phyloP scores from a whole-genome alignment of 1,284 basidiomycete genomes.

The Thecaphora thlaspeos region DNA sequence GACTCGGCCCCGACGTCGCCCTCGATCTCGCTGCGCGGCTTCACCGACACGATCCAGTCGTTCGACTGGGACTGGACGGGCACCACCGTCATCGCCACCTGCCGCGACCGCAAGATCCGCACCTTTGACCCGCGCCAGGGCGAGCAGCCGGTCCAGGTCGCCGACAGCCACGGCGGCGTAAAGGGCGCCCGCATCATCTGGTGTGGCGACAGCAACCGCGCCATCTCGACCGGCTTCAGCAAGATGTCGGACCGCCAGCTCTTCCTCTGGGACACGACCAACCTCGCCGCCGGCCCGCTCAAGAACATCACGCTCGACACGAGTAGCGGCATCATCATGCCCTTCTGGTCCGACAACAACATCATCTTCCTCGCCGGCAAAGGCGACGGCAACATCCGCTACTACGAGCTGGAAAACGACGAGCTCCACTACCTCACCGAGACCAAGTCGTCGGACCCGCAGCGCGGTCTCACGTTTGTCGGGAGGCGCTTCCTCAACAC shows the following conservation, averaged over 20 bases:
- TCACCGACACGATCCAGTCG: slow-evolving; percentile 84
- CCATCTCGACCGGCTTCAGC: slow-evolving; percentile 89
- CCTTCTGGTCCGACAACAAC: slow-evolving; percentile 82
- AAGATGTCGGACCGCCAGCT: slow-evolving; percentile 91
- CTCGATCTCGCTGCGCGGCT: slow-evolving; percentile 68
- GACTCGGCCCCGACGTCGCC: slow-evolving; percentile 53
- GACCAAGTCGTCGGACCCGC: slow-evolving; percentile 85
- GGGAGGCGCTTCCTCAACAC: slow-evolving; percentile 85
- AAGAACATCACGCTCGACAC: slow-evolving; percentile 46
- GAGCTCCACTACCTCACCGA: slow-evolving; percentile 68
- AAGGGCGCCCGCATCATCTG: slow-evolving; percentile 87
- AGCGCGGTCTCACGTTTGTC: slow-evolving; percentile 94
- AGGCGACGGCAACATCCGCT: slow-evolving; percentile 55
- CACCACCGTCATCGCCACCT: slow-evolving; percentile 68
- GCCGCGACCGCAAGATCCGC: slow-evolving; percentile 86
- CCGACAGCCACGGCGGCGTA: slow-evolving; percentile 87
- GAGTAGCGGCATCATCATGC: slow-evolving; percentile 84
- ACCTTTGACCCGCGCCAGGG: slow-evolving; percentile 84
- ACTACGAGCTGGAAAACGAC: slow-evolving; percentile 92
- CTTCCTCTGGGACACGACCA: slow-evolving; percentile 62
- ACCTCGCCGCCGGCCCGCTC: slow-evolving; percentile 34
- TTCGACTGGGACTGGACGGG: slow-evolving; percentile 82
- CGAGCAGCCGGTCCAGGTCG: slow-evolving; percentile 72
- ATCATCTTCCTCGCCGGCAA: slow-evolving; percentile 80
- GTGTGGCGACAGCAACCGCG: slow-evolving; percentile 83